phyloP scores from a whole-genome alignment of 371 early-diverging fungal genomes.

The Circinella minor region DNA sequence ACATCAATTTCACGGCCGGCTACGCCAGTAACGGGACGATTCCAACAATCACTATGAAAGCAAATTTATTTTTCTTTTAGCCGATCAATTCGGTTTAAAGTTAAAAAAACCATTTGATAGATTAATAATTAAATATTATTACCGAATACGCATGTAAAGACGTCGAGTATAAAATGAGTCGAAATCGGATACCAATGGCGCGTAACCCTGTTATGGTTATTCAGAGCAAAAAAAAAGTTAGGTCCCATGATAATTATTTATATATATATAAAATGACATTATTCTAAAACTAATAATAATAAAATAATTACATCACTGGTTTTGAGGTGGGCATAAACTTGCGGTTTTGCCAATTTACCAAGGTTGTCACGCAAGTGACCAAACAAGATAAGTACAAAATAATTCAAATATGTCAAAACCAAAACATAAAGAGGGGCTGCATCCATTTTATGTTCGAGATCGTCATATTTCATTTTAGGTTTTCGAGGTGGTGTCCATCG shows the following conservation, averaged over 20 bases:
- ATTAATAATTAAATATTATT: neutral
- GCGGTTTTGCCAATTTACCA: conserved; percentile 77
- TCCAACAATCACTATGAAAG: conserved; percentile 87
- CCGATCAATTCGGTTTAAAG: neutral
- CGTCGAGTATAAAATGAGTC: conserved; percentile 98
- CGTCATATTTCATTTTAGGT: conserved; percentile 9
- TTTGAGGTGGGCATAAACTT: conserved; percentile 74
- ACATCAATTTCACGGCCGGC: conserved; percentile 93
- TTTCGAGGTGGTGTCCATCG: conserved; percentile 15
- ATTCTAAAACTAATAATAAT: neutral
- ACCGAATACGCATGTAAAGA: conserved; percentile 90
- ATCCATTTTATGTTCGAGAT: conserved; percentile 48
- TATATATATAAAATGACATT: neutral
- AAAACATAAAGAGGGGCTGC: conserved; percentile 73
- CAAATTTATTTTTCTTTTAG: neutral
- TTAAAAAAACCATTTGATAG: conserved; percentile 1
- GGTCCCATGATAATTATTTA: neutral
- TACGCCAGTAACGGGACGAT: conserved; percentile 95
- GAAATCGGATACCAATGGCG: conserved; percentile 93
- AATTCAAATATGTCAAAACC: conserved; percentile 94
- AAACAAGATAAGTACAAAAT: conserved; percentile 89
- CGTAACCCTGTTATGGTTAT: conserved; percentile 68
- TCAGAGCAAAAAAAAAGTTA: neutral
- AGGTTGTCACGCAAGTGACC: conserved; percentile 90
- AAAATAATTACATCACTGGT: conserved; percentile 61